Conservation (phyloP, 2,329 filamentous ascomycete species). For the Hypoxylon sp. region DNA sequence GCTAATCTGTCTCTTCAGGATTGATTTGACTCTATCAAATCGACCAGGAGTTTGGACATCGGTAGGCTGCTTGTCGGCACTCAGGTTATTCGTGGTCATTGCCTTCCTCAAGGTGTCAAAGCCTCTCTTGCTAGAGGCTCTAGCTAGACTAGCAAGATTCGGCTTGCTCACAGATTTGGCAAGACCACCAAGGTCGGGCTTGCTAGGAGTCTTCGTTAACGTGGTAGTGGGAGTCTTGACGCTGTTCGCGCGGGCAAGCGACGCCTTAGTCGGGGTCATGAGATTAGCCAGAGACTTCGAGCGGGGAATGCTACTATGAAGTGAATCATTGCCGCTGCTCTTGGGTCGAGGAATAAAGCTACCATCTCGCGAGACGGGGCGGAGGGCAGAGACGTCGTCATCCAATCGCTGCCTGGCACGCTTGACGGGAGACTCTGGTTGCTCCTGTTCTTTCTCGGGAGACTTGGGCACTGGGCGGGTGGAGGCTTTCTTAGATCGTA, state of each 20-base stretch:
- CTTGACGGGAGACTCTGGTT: constrained; percentile 70
- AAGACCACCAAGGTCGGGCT: constrained; percentile 58
- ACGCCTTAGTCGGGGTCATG: constrained; percentile 84
- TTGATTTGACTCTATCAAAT: constrained; percentile 71
- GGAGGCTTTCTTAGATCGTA: constrained; percentile 53
- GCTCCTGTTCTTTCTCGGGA: constrained; percentile 45
- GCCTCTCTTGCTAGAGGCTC: constrained; percentile 53
- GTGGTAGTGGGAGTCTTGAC: constrained; percentile 67
- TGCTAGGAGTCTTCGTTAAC: constrained; percentile 70
- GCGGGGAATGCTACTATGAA: constrained; percentile 56
- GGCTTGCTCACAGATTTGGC: constrained; percentile 66
- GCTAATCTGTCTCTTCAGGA: constrained; percentile 63
- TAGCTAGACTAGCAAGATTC: constrained; percentile 54
- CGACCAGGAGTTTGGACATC: constrained; percentile 64
- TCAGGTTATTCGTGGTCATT: constrained; percentile 64
- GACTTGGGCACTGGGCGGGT: constrained; percentile 47
- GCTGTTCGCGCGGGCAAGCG: constrained; percentile 72
- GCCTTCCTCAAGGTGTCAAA: constrained; percentile 63
- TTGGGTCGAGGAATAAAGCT: constrained; percentile 66
- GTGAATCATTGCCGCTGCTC: constrained; percentile 58
- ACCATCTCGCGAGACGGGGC: constrained; percentile 69
- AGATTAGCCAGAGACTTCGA: constrained; percentile 69
- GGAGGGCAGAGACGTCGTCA: constrained; percentile 78
- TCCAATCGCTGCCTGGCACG: constrained; percentile 76
- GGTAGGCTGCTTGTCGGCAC: constrained; percentile 53